Conservation (phyloP, 495 filamentous ascomycete genomes). For the Rostrohypoxylon terebratum region DNA sequence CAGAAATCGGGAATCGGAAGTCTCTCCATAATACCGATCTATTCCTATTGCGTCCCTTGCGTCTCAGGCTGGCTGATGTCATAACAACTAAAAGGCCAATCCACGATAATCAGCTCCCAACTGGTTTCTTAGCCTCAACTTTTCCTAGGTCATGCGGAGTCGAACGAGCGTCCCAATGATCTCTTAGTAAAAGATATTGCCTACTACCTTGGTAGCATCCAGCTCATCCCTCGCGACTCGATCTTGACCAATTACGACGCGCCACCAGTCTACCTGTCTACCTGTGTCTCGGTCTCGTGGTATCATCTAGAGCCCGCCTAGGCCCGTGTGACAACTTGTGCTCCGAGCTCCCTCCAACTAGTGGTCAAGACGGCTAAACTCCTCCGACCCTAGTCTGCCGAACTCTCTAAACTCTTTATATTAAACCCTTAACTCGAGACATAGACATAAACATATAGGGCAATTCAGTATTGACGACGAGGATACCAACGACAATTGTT, state of each 20-base stretch:
- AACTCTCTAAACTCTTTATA: constrained; percentile 1
- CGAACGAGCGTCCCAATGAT: constrained; percentile 2
- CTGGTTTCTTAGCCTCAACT: constrained; percentile 14
- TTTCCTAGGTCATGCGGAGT: constrained; percentile 31
- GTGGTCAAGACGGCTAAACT: constrained; percentile 43
- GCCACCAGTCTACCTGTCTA: constrained; percentile 44
- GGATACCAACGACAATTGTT: background rate
- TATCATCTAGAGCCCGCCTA: constrained; percentile 19
- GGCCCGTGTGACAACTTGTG: constrained; percentile 40
- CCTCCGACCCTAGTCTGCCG: constrained; percentile 27
- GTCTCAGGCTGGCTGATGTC: constrained; percentile 33
- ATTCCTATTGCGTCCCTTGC: constrained; percentile 29
- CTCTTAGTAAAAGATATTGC: constrained; percentile 11
- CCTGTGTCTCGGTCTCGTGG: constrained; percentile 33
- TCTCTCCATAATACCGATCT: constrained; percentile 2
- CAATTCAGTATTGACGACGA: constrained; percentile 10
- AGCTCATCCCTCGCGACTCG: constrained; percentile 22
- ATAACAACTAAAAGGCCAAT: constrained; percentile 13
- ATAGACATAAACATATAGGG: constrained; percentile 18
- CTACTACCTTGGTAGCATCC: constrained; percentile 21
- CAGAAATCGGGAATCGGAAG: constrained; percentile 19
- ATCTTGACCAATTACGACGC: constrained; percentile 38
- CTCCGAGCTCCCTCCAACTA: constrained; percentile 1
- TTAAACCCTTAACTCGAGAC: constrained; percentile 4
- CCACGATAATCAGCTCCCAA: constrained; percentile 1